Base-by-base conservation (phyloP, 2,329 filamentous ascomycete genomes). In the Venturia aucupariae region DNA sequence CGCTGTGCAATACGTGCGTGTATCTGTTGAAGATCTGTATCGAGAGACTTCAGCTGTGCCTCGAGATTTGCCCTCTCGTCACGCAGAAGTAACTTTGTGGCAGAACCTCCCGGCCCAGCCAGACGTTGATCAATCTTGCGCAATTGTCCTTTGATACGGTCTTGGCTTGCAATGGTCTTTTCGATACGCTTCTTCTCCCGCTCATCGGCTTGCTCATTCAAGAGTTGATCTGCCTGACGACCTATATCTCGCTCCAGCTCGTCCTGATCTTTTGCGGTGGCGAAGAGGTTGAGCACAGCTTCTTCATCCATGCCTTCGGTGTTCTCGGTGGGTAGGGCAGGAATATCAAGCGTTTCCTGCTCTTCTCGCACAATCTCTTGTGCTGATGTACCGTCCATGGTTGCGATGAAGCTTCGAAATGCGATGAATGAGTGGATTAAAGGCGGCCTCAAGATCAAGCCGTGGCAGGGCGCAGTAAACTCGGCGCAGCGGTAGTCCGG, bases 191-290 rank as follows among this genome's bases (percentile, higher is more conserved):
- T 86, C 67, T 81, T 80, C 69, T 88, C 85, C 24, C 85, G 80
- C 71, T 86, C 83, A 70, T 87, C 82, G 2, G 84, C 85, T 72
- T 87, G 84, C 69, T 86, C 82, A 8, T 77, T 78, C 57, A 88
- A 78, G 59, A 86, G 71, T 68, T 81, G 79, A 70, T 86, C 84
- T 44, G 85, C 85, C 77, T 87, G 83, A 55, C 81, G 80, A 35
- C 84, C 82, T 67, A 97, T 95, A 71, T 96, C 92, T 67, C 91
- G 84, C 75, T 97, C 93, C 24, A 97, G 78, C 66, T 97, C 92
- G 77, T 92, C 88, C 74, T 97, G 93, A 70, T 96, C 86, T 65
- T 90, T 86, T 27, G 94, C 85, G 17, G 69, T 71, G 8, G 75
- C 73, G 4, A 72, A 51, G 10, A 65, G 35, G 19, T 65, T 57